Evolutionary conservation across 177 flowering plant species (phyloP).

Genomic region (Vitis hybrid): DNA sequence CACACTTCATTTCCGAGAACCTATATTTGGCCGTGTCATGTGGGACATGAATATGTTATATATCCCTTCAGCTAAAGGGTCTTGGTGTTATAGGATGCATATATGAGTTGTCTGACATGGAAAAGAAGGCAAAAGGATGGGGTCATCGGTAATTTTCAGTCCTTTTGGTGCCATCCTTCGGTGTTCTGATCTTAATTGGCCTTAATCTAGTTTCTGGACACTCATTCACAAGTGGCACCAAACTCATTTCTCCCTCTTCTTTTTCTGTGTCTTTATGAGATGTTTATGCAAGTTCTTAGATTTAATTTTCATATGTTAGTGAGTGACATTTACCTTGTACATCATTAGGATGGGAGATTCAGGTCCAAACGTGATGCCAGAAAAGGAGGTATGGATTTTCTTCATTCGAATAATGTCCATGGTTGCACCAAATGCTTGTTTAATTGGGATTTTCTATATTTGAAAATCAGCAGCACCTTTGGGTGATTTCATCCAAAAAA

Average conservation of each 20-base stretch:
- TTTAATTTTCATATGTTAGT: constrained; percentile 1
- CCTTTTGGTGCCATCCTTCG: neutral
- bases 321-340: constrained; percentile 29
- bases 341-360: constrained; percentile 88
- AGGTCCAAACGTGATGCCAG: constrained; percentile 94
- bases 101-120: neutral
- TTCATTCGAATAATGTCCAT: neutral
- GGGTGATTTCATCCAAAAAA: neutral
- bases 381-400: constrained; percentile 77
- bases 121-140: neutral
- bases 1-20: too few relatives aligned
- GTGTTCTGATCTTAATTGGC: neutral
- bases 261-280: neutral
- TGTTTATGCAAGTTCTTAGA: neutral
- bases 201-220: neutral
- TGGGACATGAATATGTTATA: neutral
- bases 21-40: neutral
- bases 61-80: neutral
- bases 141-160: too few relatives aligned
- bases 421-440: neutral
- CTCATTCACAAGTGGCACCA: too few relatives aligned
- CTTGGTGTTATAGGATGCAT: neutral
- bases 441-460: neutral
- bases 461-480: neutral
- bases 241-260: too few relatives aligned